phyloP scores from a whole-genome alignment of 192 early-diverging fungal species.

The Backusella psychrophila region DNA sequence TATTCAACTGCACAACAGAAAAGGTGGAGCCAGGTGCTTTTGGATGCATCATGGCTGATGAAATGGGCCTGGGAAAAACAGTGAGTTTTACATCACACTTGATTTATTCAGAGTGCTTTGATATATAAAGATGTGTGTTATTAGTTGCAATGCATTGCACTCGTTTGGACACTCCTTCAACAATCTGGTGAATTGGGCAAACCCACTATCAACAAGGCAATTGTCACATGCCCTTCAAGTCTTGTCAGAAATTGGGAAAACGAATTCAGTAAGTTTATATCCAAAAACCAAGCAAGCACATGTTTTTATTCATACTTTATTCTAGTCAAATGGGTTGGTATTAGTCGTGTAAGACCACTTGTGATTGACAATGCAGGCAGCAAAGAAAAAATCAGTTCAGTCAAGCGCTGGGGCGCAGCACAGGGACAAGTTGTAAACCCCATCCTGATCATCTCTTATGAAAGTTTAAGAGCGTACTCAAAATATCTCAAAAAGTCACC shows the following conservation, averaged over 20 bases:
- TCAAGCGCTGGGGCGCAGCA: conserved; percentile 77
- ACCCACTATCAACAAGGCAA: conserved; percentile 92
- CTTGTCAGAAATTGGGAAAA: conserved; percentile 99
- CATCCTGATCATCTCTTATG: conserved; percentile 98
- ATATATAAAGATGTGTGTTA: background rate
- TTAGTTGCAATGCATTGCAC: conserved; percentile 84
- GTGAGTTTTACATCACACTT: conserved; percentile 33
- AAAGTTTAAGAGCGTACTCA: conserved; percentile 85
- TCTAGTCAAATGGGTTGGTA: conserved; percentile 87
- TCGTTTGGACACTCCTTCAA: conserved; percentile 95
- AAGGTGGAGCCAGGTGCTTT: conserved; percentile 64
- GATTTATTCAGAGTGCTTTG: too few species aligned
- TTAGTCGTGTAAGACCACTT: conserved; percentile 75
- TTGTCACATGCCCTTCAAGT: conserved; percentile 94
- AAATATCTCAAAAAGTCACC: conserved; percentile 72
- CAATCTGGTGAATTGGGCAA: conserved; percentile 89
- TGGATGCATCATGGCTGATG: conserved; percentile 99
- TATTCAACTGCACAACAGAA: conserved; percentile 96
- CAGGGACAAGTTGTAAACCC: conserved; percentile 81
- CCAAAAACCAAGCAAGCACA: background rate
- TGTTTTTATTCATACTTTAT: background rate
- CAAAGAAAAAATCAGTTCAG: conserved; percentile 78
- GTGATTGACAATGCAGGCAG: conserved; percentile 88
- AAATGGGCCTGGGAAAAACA: conserved; percentile 92
- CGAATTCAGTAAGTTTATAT: conserved; percentile 60